Base-by-base conservation (phyloP, 768 basidiomycete species). In the Leccinum uliginosum region DNA sequence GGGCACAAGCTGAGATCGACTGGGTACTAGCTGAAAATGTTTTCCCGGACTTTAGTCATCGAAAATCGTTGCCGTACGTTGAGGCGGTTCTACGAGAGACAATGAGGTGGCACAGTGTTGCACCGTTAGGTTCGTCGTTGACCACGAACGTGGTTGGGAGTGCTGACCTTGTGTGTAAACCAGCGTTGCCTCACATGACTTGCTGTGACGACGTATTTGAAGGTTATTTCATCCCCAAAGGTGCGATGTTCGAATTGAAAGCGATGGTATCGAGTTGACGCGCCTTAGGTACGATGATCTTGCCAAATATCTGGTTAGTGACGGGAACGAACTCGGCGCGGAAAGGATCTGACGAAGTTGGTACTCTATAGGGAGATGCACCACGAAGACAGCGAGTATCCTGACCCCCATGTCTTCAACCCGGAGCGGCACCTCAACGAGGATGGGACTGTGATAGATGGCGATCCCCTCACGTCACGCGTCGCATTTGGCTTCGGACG, bases 161-260 rank as follows among this genome's bases (percentile, higher is more conserved):
- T 27, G 38, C 59, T 67, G 35, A 69, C 27, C 5, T 4, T 30
- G 26, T 19, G 17, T 27, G n/a, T 3, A 19, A 52, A 48, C 30
- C 43, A 70, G 68, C 68, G 27, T 32, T 72, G 30, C 69, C 69
- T 45, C 71, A 66, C 43, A 62, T 62, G 59, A 72, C 70, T 19
- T 55, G 48, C 17, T 38, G 59, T 8, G 78, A 82, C 47, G 80
- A 82, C 57, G 63, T 72, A 4, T 82, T 78, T 55, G 71, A 76
- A 2, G 79, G 76, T 1, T 74, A 74, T 57, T 66, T 65, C 45
- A 72, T 76, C 38, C 75, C 76, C 15, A 69, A 70, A 56, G 76
- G 75, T 72, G 45, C 29, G 70, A 4, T 32, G 5, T 40, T 15
- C 0, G 43, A 51, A 19, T 30, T 47, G 40, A 53, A 40, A 40